These are phyloP conservation scores for Strigomonas culicis DNA, from an alignment of 208 protist genomes.

Conservation along the genomic window DNA sequence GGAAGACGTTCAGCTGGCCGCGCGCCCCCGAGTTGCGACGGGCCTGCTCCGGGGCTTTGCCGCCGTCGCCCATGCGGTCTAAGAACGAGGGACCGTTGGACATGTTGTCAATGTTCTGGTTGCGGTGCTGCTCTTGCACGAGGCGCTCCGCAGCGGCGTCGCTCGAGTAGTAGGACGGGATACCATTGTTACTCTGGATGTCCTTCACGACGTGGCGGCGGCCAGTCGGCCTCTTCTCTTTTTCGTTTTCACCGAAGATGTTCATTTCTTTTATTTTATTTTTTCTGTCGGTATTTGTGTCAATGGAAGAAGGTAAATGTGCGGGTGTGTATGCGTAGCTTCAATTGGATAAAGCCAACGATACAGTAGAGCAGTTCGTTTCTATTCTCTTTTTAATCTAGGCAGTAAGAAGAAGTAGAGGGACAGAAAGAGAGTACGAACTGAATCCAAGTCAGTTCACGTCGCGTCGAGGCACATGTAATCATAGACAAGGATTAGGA, in stretches of 20 bases:
- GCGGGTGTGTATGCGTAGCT: background rate
- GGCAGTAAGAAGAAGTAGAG: conserved; percentile 6
- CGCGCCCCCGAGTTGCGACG: conserved; percentile 11
- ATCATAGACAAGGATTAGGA: too few relatives aligned
- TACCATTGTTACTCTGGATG: conserved; percentile 33
- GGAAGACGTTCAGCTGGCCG: conserved; percentile 4
- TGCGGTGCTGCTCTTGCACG: conserved; percentile 14
- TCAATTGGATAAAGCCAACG: conserved; percentile 7
- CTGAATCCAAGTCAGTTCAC: too few relatives aligned
- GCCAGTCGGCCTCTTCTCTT: conserved; percentile 30
- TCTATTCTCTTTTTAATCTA: background rate
- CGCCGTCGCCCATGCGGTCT: conserved; percentile 41
- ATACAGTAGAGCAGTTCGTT: conserved; percentile 6
- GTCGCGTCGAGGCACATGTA: too few relatives aligned
- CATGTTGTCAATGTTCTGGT: conserved; percentile 34
- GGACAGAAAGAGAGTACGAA: conserved; percentile 15
- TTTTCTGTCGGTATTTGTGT: too few relatives aligned
- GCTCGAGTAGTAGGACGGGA: conserved; percentile 18
- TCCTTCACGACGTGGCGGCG: conserved; percentile 56
- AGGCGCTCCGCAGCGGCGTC: conserved; percentile 1
- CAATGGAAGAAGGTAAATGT: too few relatives aligned
- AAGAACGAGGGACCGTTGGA: conserved; percentile 39
- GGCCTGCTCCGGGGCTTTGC: conserved; percentile 10
- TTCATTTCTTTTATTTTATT: conserved; percentile 18
- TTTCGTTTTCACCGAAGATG: conserved; percentile 50